Evolutionary conservation across 2,329 filamentous ascomycete genomes (phyloP).

Genomic region (Colletotrichum viniferum): DNA sequence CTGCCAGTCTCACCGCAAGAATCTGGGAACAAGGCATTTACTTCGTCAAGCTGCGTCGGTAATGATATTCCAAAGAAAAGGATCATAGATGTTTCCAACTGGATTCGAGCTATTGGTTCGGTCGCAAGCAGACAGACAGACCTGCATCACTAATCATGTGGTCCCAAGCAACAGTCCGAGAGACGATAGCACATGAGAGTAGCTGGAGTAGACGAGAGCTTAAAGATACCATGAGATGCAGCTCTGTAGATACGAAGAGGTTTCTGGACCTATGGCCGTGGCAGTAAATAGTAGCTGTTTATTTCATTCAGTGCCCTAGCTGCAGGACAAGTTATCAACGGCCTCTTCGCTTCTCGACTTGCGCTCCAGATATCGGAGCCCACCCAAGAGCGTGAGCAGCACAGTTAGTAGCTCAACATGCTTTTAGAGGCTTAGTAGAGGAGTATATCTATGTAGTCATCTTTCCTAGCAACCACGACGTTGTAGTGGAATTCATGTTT

Average conservation of each 20-base stretch:
- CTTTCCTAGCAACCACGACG: no score
- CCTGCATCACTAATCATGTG: background rate
- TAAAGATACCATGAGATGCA: background rate
- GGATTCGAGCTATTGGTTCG: background rate
- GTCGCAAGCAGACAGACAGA: background rate
- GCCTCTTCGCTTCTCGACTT: no score
- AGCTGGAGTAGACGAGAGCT: background rate
- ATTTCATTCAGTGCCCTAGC: background rate
- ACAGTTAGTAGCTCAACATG: no score
- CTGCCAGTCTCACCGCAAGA: background rate
- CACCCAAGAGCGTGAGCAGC: no score
- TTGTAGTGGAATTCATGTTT: no score
- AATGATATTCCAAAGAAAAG: background rate
- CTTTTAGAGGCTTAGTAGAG: no score
- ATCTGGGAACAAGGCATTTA: no score
- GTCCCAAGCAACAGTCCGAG: background rate
- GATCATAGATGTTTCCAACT: background rate
- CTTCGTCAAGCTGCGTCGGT: background rate
- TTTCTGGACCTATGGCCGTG: background rate
- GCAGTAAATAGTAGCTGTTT: background rate
- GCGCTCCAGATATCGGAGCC: no score
- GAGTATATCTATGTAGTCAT: no score
- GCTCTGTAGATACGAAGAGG: background rate
- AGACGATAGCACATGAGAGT: background rate
- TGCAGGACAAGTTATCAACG: background rate